A percentile compares a stretch with the other conserved stretches of the same genome.
Conservation (phyloP, 345 rosid genomes). For the Linum usitatissimum region DNA sequence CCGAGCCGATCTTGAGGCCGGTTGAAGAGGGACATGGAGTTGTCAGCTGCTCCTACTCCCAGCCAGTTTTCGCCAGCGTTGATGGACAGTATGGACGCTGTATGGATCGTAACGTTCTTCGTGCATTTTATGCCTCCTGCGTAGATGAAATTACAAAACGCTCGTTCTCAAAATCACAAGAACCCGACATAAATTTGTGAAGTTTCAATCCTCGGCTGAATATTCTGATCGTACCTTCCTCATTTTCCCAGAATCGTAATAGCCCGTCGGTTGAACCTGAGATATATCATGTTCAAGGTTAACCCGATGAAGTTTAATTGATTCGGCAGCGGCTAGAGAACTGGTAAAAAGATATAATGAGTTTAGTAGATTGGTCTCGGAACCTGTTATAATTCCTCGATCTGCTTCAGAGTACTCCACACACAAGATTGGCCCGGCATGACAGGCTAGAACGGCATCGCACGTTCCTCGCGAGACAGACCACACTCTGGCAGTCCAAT, state of each 20-base stretch:
- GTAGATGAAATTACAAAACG: not conserved
- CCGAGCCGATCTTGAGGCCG: conserved; percentile 80
- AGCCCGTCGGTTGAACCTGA: conserved; percentile 97
- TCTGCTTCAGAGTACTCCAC: conserved; percentile 78
- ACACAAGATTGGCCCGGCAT: conserved; percentile 77
- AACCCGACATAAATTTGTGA: not conserved
- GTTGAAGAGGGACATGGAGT: conserved; percentile 95
- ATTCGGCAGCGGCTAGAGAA: not conserved
- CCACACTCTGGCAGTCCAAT: conserved; percentile 99
- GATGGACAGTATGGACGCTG: conserved; percentile 66
- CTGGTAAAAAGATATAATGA: not conserved
- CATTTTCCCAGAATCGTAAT: conserved; percentile 97
- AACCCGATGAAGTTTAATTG: not conserved
- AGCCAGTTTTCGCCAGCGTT: conserved; percentile 92
- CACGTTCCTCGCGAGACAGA: conserved; percentile 85
- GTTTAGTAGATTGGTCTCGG: not conserved
- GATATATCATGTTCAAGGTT: conserved; percentile 9
- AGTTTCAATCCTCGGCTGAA: not conserved
- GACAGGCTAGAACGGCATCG: conserved; percentile 90
- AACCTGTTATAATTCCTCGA: conserved; percentile 95
- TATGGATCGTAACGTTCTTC: conserved; percentile 86
- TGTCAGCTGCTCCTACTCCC: conserved; percentile 97
- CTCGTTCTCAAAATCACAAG: not conserved
- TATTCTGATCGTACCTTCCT: conserved; percentile 46
- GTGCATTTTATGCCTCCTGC: conserved; percentile 75